Evolutionary conservation across 345 rosid genomes (phyloP), one percentile per base, ranked within the genome.

Genomic region (Populus ilicifolia): DNA sequence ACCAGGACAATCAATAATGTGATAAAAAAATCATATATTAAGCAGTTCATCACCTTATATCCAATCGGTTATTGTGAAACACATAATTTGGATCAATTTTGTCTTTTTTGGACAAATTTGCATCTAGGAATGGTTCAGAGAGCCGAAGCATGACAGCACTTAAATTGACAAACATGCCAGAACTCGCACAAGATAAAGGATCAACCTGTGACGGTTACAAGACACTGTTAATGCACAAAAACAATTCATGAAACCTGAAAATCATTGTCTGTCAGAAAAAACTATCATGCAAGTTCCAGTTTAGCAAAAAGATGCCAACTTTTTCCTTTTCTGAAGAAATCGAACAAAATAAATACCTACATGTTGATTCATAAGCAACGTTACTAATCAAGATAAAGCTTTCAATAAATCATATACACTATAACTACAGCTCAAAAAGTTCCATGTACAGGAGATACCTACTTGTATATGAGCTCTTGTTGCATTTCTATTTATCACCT

Each of bases 81-180:
- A 88, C 94, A 85, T 92, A 96, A 78, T 83, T 87, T 52, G 97
- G 91, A 85, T 92, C 97, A 76, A 96, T 91, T 84, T 96, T 96
- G 76, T 94, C 94, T 85, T 89, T 87, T 83, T 90, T 96, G 7
- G 91, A 85, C 73, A 91, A 88, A 84, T 86, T 89, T 48, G 87
- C 84, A 82, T 94, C 99, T 77, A 96, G 83, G 84, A 96, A 96
- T 41, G 98, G 99, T 75, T 96, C 97, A 33, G 97, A 91, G 54
- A 91, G 94, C 18, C 81, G 92, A 72, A 96, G 99, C 98, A 94
- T 92, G 44, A 94, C 94, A 77, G 98, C 98, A 41, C 99, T 89
- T 82, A 94, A 97, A 83, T 91, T 94, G 70, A 91, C 92, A 88
- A 94, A 96, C 99, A 93, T 96, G 83, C 99, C 99, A 25, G 97